These are phyloP conservation scores for Pseudogymnoascus sp. DNA, from an alignment of 2,329 filamentous ascomycete genomes.

Conservation along the genomic window DNA sequence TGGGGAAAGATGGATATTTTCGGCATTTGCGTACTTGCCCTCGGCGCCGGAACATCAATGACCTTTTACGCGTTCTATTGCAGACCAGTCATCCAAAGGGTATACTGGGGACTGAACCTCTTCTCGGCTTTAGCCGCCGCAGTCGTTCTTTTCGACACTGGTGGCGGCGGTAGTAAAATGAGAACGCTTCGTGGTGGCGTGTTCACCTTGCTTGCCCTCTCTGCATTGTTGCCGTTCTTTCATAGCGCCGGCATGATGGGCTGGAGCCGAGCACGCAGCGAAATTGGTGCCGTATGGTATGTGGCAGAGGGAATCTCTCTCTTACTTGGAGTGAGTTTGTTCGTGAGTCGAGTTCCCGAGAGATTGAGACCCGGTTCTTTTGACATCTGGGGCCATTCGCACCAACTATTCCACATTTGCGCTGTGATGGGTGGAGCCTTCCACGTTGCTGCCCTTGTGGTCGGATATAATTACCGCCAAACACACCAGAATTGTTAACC, in stretches of 20 bases:
- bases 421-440: slow-evolving; percentile 34
- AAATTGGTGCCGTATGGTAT: slow-evolving; percentile 21
- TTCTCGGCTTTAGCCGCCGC: not conserved
- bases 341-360: slow-evolving; percentile 37
- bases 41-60: not conserved
- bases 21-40: slow-evolving; percentile 17
- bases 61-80: slow-evolving; percentile 25
- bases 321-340: slow-evolving; percentile 14
- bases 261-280: slow-evolving; percentile 17
- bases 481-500: not conserved
- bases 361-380: slow-evolving; percentile 33
- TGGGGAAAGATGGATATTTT: slow-evolving; percentile 26
- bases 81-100: slow-evolving; percentile 5
- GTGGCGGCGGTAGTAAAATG: slow-evolving; percentile 22
- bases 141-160: slow-evolving; percentile 21
- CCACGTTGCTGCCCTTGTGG: slow-evolving; percentile 31
- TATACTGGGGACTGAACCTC: not conserved
- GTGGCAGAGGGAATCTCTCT: slow-evolving; percentile 16
- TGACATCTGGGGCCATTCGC: slow-evolving; percentile 37
- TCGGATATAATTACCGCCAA: not conserved
- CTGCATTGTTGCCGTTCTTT: slow-evolving; percentile 25
- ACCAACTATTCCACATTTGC: slow-evolving; percentile 39
- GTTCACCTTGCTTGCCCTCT: slow-evolving; percentile 20
- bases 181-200: slow-evolving; percentile 21
- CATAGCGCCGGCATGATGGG: slow-evolving; percentile 20